Conservation (phyloP, 1,139 yeast species). For the Tardiomyces depauwii region DNA sequence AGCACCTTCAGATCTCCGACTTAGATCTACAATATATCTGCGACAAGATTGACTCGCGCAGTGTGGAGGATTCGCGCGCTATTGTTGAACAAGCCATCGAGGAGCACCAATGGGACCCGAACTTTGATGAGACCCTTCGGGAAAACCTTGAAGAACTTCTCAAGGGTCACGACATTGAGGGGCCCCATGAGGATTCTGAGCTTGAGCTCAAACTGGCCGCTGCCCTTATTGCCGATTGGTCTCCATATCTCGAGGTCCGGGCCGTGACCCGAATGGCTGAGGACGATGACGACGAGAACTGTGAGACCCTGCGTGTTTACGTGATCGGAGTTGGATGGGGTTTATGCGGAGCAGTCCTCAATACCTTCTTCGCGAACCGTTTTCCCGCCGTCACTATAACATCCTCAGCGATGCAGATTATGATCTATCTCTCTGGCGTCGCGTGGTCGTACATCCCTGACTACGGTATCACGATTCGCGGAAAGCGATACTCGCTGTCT, state of each 20-base stretch:
- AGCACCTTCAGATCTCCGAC: neutral
- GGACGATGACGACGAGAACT: slow-evolving; percentile 33
- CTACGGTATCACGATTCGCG: slow-evolving; percentile 4
- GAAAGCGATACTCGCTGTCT: slow-evolving; percentile 26
- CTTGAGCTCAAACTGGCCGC: slow-evolving; percentile 33
- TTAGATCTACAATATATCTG: slow-evolving; percentile 7
- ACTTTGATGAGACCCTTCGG: slow-evolving; percentile 32
- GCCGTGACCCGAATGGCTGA: slow-evolving; percentile 45
- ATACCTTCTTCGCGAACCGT: slow-evolving; percentile 48
- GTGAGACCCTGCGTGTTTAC: slow-evolving; percentile 50
- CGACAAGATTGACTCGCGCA: slow-evolving; percentile 7
- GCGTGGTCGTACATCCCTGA: slow-evolving; percentile 10
- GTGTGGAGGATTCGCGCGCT: slow-evolving; percentile 27
- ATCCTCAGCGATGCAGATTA: slow-evolving; percentile 42
- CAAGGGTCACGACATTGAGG: slow-evolving; percentile 8
- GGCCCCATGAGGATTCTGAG: slow-evolving; percentile 20
- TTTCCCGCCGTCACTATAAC: slow-evolving; percentile 38
- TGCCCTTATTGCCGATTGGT: slow-evolving; percentile 38
- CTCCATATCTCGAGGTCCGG: slow-evolving; percentile 58
- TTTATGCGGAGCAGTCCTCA: slow-evolving; percentile 42
- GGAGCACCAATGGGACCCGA: slow-evolving; percentile 38
- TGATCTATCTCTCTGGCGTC: slow-evolving; percentile 47
- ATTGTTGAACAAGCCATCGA: slow-evolving; percentile 29
- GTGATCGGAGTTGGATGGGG: slow-evolving; percentile 45
- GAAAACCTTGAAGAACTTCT: slow-evolving; percentile 18